These are phyloP conservation scores for Epicoccum sorghinum DNA, from an alignment of 2,329 filamentous ascomycete species.

Conservation along the genomic window DNA sequence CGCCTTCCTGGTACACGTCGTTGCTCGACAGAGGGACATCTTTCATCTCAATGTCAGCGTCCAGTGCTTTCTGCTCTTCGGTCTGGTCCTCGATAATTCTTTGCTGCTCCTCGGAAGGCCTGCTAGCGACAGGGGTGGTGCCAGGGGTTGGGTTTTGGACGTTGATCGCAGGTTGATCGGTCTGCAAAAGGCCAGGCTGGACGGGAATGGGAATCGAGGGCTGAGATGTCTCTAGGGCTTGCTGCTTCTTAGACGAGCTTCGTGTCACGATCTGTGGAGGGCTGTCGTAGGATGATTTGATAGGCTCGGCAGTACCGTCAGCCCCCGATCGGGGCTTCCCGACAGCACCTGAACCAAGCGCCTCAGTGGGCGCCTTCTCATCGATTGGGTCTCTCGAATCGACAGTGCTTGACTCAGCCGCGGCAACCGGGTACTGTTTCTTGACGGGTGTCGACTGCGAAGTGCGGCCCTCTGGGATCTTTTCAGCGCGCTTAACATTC, in stretches of 20 bases:
- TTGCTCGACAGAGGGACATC: conserved; percentile 62
- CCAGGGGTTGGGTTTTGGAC: conserved; percentile 56
- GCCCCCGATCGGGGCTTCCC: conserved; percentile 31
- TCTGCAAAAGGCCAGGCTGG: conserved; percentile 43
- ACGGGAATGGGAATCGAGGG: conserved; percentile 39
- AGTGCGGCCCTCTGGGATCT: conserved; percentile 45
- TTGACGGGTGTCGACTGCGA: conserved; percentile 58
- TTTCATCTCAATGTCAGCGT: conserved; percentile 68
- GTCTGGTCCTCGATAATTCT: conserved; percentile 58
- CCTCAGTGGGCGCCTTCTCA: conserved; percentile 48
- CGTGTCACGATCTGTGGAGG: conserved; percentile 39
- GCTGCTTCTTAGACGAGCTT: conserved; percentile 42
- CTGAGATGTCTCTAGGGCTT: conserved; percentile 32
- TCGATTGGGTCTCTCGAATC: conserved; percentile 54
- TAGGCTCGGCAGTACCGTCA: conserved; percentile 29
- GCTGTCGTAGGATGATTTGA: conserved; percentile 26
- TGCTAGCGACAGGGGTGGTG: conserved; percentile 42
- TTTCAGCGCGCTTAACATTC: conserved; percentile 51
- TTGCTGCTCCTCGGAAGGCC: conserved; percentile 46
- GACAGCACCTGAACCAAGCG: conserved; percentile 25
- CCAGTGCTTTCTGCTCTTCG: conserved; percentile 54
- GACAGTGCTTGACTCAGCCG: conserved; percentile 50
- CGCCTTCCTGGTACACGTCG: conserved; percentile 53
- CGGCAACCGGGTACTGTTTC: conserved; percentile 48
- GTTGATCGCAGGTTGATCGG: conserved; percentile 46